phyloP scores from a whole-genome alignment of 129 eudicot species.

The Helichrysum umbraculigerum region DNA sequence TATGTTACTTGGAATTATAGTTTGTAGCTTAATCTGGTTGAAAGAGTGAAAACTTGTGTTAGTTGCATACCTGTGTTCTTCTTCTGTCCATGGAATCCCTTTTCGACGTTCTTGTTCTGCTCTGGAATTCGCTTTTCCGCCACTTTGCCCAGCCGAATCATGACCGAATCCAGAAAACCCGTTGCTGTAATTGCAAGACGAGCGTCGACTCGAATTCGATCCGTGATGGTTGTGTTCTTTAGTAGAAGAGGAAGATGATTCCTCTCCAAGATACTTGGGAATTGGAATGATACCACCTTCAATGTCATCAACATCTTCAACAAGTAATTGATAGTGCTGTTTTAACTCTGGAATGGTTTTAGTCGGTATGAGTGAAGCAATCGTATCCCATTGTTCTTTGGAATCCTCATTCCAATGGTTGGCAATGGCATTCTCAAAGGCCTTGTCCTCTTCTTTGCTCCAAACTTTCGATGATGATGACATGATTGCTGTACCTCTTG shows the following conservation, averaged over 20 bases:
- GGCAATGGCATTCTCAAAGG: slow-evolving; percentile 88
- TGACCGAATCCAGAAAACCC: slow-evolving; percentile 50
- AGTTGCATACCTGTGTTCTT: slow-evolving; percentile 85
- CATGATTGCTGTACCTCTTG: slow-evolving; percentile 34
- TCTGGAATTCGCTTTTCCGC: slow-evolving; percentile 51
- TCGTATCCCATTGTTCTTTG: slow-evolving; percentile 61
- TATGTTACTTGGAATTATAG: not conserved
- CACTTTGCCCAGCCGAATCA: slow-evolving; percentile 37
- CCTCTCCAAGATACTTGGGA: slow-evolving; percentile 73
- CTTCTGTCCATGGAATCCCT: slow-evolving; percentile 96
- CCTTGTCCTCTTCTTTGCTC: slow-evolving; percentile 94
- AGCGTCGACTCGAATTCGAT: slow-evolving; percentile 38
- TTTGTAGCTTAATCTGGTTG: not conserved
- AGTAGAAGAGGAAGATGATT: slow-evolving; percentile 51
- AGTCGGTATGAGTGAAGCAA: slow-evolving; percentile 63
- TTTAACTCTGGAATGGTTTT: slow-evolving; percentile 70
- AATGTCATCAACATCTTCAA: slow-evolving; percentile 77
- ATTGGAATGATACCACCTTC: slow-evolving; percentile 75
- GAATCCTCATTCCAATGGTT: slow-evolving; percentile 60
- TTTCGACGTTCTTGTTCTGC: slow-evolving; percentile 84
- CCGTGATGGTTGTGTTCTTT: slow-evolving; percentile 40
- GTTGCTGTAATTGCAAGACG: slow-evolving; percentile 42
- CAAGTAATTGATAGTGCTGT: slow-evolving; percentile 61
- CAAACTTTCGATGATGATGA: slow-evolving; percentile 47
- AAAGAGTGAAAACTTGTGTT: not conserved